These are phyloP conservation scores for Fallopia convolvulus DNA, from an alignment of 148 eudicot genomes.

Conservation along the genomic window DNA sequence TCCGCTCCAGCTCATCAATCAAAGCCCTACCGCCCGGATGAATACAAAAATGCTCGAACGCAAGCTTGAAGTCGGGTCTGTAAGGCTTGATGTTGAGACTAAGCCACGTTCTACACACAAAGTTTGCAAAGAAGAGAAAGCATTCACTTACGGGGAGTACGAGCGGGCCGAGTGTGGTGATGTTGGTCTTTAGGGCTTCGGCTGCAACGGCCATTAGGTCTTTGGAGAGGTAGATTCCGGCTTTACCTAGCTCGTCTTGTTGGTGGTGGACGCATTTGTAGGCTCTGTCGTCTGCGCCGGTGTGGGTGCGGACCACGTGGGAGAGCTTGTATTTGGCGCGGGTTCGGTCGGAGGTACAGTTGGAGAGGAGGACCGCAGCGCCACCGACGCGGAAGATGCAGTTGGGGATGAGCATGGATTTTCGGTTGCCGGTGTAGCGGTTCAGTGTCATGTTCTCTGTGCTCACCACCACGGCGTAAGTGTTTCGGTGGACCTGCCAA, in stretches of 20 bases:
- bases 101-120: no score
- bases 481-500: background rate
- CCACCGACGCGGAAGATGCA: constrained; percentile 12
- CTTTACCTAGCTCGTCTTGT: background rate
- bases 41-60: constrained; percentile 15
- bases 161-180: constrained; percentile 7
- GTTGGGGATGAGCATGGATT: constrained; percentile 5
- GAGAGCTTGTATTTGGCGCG: constrained; percentile 6
- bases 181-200: constrained; percentile 11
- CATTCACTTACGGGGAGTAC: background rate
- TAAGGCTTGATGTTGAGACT: background rate
- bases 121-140: no score
- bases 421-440: background rate
- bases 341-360: background rate
- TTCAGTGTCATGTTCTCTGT: constrained; percentile 1
- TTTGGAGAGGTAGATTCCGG: constrained; percentile 1
- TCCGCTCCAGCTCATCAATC: constrained; percentile 14
- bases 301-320: constrained; percentile 8
- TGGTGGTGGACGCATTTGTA: constrained; percentile 7
- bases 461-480: constrained; percentile 12
- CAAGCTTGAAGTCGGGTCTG: constrained; percentile 6
- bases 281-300: constrained; percentile 6
- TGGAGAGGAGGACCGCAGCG: constrained; percentile 1
- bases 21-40: constrained; percentile 10
- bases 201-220: constrained; percentile 10